phyloP scores from a whole-genome alignment of 345 rosid genomes.

The Corchorus capsularis region DNA sequence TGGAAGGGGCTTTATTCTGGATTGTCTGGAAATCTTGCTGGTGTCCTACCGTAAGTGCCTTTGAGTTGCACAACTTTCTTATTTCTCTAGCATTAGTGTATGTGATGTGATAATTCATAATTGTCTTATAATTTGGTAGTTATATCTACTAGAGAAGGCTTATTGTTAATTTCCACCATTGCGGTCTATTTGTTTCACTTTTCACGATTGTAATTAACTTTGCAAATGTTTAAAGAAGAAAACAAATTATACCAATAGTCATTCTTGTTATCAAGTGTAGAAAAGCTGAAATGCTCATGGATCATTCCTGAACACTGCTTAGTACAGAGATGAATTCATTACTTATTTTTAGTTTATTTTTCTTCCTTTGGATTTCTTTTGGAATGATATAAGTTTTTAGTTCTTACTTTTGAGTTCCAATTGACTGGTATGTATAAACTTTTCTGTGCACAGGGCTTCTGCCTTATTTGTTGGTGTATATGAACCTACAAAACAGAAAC shows the following conservation, averaged over 20 bases:
- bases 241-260: not conserved
- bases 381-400: not conserved
- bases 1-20: slow-evolving; percentile 96
- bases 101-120: not conserved
- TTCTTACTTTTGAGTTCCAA: slow-evolving; percentile 1
- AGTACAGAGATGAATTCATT: not conserved
- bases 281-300: not conserved
- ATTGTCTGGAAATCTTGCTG: slow-evolving; percentile 86
- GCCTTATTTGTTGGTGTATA: slow-evolving; percentile 94
- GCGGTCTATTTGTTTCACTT: not conserved
- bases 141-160: slow-evolving; percentile 6
- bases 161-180: not conserved
- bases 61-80: slow-evolving; percentile 6
- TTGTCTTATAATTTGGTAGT: not conserved
- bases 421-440: slow-evolving; percentile 18
- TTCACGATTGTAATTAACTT: not conserved
- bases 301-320: not conserved
- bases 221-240: not conserved
- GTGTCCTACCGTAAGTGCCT: slow-evolving; percentile 87
- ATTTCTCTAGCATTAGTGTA: not conserved
- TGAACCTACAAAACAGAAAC: slow-evolving; percentile 91
- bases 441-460: slow-evolving; percentile 67
- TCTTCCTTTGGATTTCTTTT: not conserved
- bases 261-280: not conserved
- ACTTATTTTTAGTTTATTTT: not conserved